Conservation (phyloP, 192 early-diverging fungal genomes). For the Chytriomyces hyalinus region DNA sequence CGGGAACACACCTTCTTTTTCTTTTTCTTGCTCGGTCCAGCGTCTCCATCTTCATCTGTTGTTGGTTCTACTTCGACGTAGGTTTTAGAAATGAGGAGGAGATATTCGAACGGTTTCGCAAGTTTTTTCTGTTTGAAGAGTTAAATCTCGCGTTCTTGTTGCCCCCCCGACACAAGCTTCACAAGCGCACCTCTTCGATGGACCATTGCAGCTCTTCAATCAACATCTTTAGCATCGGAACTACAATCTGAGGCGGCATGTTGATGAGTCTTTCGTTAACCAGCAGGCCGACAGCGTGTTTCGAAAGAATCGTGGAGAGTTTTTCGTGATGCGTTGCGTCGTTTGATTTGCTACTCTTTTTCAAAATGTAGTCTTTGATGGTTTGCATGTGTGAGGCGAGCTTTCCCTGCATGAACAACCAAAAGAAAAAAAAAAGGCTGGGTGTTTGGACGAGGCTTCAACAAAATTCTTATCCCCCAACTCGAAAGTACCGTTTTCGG, state of each 20-base stretch:
- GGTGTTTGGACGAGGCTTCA: background rate
- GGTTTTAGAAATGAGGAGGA: constrained; percentile 77
- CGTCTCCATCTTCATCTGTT: constrained; percentile 62
- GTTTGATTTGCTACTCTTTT: constrained; percentile 57
- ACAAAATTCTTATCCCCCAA: background rate
- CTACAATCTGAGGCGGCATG: constrained; percentile 91
- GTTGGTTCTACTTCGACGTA: constrained; percentile 77
- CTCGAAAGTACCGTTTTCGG: background rate
- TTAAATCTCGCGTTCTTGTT: background rate
- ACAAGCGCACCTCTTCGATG: constrained; percentile 64
- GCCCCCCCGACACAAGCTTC: background rate
- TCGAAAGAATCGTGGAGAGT: constrained; percentile 5
- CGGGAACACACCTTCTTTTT: constrained; percentile 40
- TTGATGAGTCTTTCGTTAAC: constrained; percentile 92
- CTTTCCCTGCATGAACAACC: background rate
- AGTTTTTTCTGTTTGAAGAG: constrained; percentile 38
- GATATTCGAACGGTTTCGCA: constrained; percentile 81
- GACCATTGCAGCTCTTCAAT: constrained; percentile 80
- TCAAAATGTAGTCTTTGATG: constrained; percentile 65
- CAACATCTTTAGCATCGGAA: constrained; percentile 91
- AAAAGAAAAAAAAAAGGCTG: background rate
- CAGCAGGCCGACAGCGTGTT: constrained; percentile 64
- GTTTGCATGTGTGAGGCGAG: constrained; percentile 4
- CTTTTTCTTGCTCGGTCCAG: constrained; percentile 41
- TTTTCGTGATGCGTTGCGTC: constrained; percentile 5